Base-by-base conservation (phyloP, 306 rosid genomes). In the Pterocarpus macrocarpus region DNA sequence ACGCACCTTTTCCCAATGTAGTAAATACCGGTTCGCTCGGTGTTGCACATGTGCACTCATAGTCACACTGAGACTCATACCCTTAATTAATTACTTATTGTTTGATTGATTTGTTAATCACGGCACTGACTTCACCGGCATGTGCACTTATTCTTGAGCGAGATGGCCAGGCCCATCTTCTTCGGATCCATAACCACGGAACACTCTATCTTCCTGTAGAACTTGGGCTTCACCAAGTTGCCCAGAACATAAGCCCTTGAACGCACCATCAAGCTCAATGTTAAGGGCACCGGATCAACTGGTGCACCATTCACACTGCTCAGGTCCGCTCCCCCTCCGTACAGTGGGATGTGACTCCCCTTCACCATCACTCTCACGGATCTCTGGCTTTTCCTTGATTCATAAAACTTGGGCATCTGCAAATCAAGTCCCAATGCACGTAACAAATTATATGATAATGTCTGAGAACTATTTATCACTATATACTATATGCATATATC, bases 211-310 rank as follows among this genome's bases (percentile, higher is more conserved):
- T 84, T 91, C 86, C 79, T 88, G 79, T 80, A 75, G 89, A 95
- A 95, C 86, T 82, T 95, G 2, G 94, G 95, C 75, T 92, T 91
- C 71, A 95, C 98, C 81, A 93, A 53, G 64, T 83, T 78, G 2
- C 99, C 98, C 90, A 95, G 77, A 13, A 93, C 98, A 81, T 88
- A 73, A 49, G 90, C 99, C 84, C 80, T 89, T 1, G 96, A 88
- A 69, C 88, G 82, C n/a, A 95, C 88, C 88, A 79, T 74, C 79
- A 95, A 83, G 56, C 41, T 78, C 53, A 95, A 80, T 9, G 39
- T 85, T 71, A 95, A 77, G 0, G 91, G 83, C 13, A 95, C 93
- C 53, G 87, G 59, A 15, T 87, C 81, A 14, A 73, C 68, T 1
- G 97, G 99, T 12, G 82, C 81, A 2, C 98, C 99, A 5, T 86